Conservation (phyloP, 345 rosid genomes). For the Moringa oleifera region DNA sequence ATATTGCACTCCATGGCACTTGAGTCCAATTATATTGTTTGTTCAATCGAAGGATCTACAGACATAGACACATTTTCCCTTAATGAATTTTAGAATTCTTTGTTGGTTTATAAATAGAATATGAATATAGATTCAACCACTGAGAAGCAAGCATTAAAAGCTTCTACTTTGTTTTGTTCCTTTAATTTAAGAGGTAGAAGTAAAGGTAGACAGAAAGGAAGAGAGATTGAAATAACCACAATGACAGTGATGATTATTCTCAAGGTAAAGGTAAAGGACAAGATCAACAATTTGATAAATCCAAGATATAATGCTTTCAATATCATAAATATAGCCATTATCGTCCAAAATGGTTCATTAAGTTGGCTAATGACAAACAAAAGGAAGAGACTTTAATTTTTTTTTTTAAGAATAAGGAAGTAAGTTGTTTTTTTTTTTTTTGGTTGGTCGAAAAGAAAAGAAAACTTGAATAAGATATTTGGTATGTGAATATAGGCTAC, state of each 20-base stretch:
- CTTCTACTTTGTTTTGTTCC: too few relatives aligned
- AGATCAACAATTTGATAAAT: slow-evolving; percentile 6
- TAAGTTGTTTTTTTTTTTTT: background rate
- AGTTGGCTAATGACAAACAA: slow-evolving; percentile 2
- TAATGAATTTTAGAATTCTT: slow-evolving; percentile 8
- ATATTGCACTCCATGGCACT: slow-evolving; percentile 1
- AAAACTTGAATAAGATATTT: background rate
- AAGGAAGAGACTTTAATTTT: slow-evolving; percentile 3
- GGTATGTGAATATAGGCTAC: too few relatives aligned
- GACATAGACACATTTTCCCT: slow-evolving; percentile 3
- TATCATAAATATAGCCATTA: slow-evolving; percentile 6
- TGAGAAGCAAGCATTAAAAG: slow-evolving; percentile 7
- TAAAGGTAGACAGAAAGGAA: background rate
- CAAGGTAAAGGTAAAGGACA: slow-evolving; percentile 5
- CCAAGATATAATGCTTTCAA: slow-evolving; percentile 4
- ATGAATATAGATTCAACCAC: background rate
- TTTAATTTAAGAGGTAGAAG: slow-evolving; percentile 2
- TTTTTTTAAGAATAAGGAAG: background rate
- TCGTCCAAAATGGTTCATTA: slow-evolving; percentile 2
- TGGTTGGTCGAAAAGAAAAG: background rate
- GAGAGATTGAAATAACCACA: background rate
- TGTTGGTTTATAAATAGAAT: slow-evolving; percentile 2
- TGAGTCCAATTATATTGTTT: slow-evolving; percentile 9
- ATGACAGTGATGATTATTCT: background rate
- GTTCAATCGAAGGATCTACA: slow-evolving; percentile 9